Evolutionary conservation across 163 green algal genomes (phyloP).

Genomic region (Trebouxiophyceae sp.): DNA sequence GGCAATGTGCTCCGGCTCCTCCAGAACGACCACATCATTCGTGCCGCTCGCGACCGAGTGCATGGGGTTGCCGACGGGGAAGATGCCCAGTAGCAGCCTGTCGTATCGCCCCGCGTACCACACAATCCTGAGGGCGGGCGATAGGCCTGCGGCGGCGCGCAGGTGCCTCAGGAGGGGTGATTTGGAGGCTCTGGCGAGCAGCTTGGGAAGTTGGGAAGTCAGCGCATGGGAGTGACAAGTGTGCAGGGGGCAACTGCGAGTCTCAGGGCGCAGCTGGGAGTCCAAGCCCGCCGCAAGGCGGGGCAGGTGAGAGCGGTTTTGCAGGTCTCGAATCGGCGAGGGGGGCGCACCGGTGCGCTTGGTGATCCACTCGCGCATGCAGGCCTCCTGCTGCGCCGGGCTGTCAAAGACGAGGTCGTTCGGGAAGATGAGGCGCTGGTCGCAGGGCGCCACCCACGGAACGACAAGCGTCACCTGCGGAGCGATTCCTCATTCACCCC

Average conservation of each 20-base stretch:
- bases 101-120: slow-evolving; percentile 76
- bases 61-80: slow-evolving; percentile 92
- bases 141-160: no score
- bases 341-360: slow-evolving; percentile 50
- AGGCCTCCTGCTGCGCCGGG: slow-evolving; percentile 85
- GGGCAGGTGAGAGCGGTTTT: no score
- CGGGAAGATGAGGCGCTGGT: slow-evolving; percentile 85
- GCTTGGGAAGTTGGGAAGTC: no score
- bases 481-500: background rate
- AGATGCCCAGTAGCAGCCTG: slow-evolving; percentile 52
- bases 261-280: no score
- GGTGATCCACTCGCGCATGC: slow-evolving; percentile 78
- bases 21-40: slow-evolving; percentile 89
- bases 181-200: no score
- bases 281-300: no score
- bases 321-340: no score
- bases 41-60: slow-evolving; percentile 68
- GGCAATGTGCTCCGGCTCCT: slow-evolving; percentile 97
- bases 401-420: slow-evolving; percentile 73
- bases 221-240: no score
- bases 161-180: no score
- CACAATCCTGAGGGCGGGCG: slow-evolving; percentile 73
- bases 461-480: slow-evolving; percentile 89
- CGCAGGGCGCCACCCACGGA: slow-evolving; percentile 79
- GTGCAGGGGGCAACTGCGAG: no score